A percentile compares a stretch with the other conserved stretches of the same genome.
phyloP scores from a whole-genome alignment of 352 stramenopile genomes.

The Phytopythium montanum region DNA sequence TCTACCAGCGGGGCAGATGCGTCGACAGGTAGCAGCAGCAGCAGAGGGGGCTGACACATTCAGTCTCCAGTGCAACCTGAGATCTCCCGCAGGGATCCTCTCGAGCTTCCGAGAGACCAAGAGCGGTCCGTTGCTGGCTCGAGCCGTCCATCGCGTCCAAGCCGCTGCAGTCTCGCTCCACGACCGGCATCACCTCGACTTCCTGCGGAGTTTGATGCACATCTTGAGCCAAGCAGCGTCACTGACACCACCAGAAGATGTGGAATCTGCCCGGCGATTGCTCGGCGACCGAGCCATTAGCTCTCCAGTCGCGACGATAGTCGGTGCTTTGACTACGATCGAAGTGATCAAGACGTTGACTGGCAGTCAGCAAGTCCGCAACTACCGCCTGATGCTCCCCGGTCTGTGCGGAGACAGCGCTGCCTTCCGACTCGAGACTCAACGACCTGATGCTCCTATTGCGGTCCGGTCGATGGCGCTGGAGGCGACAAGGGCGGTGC shows the following conservation, averaged over 20 bases:
- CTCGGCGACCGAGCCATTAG: constrained; percentile 13
- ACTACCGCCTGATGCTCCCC: constrained; percentile 9
- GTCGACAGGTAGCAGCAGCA: constrained; percentile 1
- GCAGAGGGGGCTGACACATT: constrained; percentile 10
- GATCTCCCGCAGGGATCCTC: constrained; percentile 13
- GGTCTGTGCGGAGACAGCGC: constrained; percentile 4
- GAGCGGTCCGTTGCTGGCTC: constrained; percentile 6
- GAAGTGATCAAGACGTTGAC: constrained; percentile 21
- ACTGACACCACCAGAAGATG: constrained; percentile 10
- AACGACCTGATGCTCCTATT: constrained; percentile 2
- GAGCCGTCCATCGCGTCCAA: constrained; percentile 9
- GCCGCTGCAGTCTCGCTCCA: constrained; percentile 10
- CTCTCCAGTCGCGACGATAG: constrained; percentile 18
- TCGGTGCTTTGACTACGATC: constrained; percentile 22
- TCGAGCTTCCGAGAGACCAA: constrained; percentile 10
- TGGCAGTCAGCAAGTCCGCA: constrained; percentile 1
- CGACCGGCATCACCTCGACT: constrained; percentile 18
- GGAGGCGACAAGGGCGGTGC: constrained; percentile 24
- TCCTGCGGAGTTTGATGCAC: constrained; percentile 29
- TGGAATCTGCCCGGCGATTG: constrained; percentile 17
- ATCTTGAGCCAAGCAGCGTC: constrained; percentile 9
- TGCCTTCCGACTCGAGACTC: constrained; percentile 4
- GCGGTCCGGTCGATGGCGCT: constrained; percentile 19
- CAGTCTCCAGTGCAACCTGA: constrained; percentile 17
- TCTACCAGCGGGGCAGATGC: neutral